Evolutionary conservation across 352 stramenopile genomes (phyloP).

Genomic region (Globisporangium megalacanthum): DNA sequence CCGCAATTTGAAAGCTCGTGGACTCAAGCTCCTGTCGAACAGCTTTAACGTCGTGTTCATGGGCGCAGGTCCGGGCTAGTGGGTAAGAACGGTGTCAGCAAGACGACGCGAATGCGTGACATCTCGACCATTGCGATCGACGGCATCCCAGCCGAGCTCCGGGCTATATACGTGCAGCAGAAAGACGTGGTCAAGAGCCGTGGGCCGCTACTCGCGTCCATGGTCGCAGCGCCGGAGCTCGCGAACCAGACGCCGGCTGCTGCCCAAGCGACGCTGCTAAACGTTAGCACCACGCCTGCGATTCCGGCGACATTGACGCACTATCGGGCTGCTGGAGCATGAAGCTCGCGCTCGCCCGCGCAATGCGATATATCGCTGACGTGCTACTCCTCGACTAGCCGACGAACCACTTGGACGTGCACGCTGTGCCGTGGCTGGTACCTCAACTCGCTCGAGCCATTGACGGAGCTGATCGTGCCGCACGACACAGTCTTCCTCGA

Average conservation of each 20-base stretch:
- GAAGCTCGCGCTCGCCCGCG: slow-evolving; percentile 92
- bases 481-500: slow-evolving; percentile 98
- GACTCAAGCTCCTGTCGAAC: no score
- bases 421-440: slow-evolving; percentile 93
- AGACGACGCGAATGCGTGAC: slow-evolving; percentile 96
- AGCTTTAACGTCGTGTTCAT: no score
- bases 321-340: slow-evolving; percentile 96
- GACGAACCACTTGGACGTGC: slow-evolving; percentile 93
- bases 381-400: slow-evolving; percentile 96
- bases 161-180: slow-evolving; percentile 96
- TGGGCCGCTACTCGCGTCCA: slow-evolving; percentile 42
- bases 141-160: slow-evolving; percentile 95
- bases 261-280: slow-evolving; percentile 86
- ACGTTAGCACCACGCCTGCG: slow-evolving; percentile 91
- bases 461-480: slow-evolving; percentile 93
- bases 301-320: slow-evolving; percentile 92
- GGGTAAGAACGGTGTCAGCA: slow-evolving; percentile 90
- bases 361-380: slow-evolving; percentile 95
- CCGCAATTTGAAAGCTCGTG: no score
- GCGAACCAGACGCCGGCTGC: slow-evolving; percentile 23
- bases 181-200: slow-evolving; percentile 31
- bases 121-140: slow-evolving; percentile 96
- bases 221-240: slow-evolving; percentile 66
- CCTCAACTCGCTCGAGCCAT: slow-evolving; percentile 75
- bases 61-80: slow-evolving; percentile 95